Percentiles rank a stretch among this genome's conserved stretches.
phyloP scores from a whole-genome alignment of 2,329 filamentous ascomycete species.

The Incumbomyces lentus region DNA sequence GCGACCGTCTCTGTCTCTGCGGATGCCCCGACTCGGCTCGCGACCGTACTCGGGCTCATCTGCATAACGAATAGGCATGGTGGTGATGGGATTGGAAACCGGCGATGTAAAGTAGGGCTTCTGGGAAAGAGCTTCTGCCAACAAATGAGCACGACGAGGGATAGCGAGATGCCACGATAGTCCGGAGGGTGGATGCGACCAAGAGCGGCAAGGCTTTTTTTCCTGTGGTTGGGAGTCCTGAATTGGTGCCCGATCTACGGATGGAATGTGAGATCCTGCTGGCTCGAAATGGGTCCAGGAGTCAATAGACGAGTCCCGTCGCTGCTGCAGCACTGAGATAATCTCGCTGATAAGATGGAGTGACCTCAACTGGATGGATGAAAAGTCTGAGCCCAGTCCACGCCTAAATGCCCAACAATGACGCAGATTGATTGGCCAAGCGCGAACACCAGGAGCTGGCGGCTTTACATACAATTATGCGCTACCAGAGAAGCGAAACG shows the following conservation, averaged over 20 bases:
- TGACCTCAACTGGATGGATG: not conserved
- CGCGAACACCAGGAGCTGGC: conserved; percentile 1
- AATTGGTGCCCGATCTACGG: conserved; percentile 1
- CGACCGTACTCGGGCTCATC: conserved; percentile 16
- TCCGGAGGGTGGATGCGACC: conserved; percentile 1
- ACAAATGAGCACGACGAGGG: not conserved
- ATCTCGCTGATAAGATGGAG: not conserved
- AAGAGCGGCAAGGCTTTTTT: not conserved
- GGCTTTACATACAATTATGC: not conserved
- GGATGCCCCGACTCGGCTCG: conserved; percentile 13
- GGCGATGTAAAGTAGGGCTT: not conserved
- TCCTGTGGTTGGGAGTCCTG: conserved; percentile 3
- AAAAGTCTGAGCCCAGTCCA: conserved; percentile 1
- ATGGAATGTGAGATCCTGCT: not conserved
- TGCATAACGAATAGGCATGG: conserved; percentile 11
- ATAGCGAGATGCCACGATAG: not conserved
- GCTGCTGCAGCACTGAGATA: not conserved
- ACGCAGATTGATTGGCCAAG: not conserved
- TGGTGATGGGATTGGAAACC: conserved; percentile 14
- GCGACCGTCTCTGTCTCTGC: conserved; percentile 10
- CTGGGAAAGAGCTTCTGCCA: not conserved
- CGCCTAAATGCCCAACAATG: conserved; percentile 6
- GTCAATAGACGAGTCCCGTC: not conserved
- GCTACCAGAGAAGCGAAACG: not conserved
- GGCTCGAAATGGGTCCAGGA: no score